Evolutionary conservation across 2,329 filamentous ascomycete genomes (phyloP).

Genomic region (Teratosphaeria destructans): DNA sequence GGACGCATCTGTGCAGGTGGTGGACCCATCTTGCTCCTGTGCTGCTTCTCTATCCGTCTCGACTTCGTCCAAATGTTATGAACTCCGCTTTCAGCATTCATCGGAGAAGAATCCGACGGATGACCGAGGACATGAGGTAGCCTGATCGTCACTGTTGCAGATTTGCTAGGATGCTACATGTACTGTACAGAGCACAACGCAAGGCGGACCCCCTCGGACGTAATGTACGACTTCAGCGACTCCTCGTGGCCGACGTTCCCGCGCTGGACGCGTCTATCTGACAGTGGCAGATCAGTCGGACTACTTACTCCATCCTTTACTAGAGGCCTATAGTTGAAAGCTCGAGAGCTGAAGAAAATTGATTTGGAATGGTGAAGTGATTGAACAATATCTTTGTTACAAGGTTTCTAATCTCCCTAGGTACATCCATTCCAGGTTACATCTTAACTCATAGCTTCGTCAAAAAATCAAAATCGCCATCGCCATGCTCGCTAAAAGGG

Average conservation of each 20-base stretch:
- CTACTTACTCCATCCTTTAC: background rate
- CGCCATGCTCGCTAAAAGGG: background rate
- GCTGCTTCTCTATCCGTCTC: background rate
- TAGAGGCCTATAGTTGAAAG: background rate
- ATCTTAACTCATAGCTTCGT: background rate
- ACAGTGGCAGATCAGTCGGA: background rate
- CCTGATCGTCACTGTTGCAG: too few relatives aligned
- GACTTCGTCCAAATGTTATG: background rate
- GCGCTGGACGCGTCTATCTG: background rate
- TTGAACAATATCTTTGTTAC: background rate
- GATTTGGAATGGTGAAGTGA: background rate
- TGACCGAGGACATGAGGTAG: background rate
- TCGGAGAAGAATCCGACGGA: background rate
- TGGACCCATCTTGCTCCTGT: background rate
- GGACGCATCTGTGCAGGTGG: background rate
- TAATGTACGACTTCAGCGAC: too few relatives aligned
- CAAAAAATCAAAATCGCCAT: background rate
- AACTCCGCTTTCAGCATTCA: background rate
- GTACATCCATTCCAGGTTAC: background rate
- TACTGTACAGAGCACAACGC: too few relatives aligned
- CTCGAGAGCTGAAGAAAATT: background rate
- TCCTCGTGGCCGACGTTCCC: background rate
- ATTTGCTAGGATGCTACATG: too few relatives aligned
- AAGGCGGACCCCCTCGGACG: too few relatives aligned
- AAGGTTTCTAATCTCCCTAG: background rate